phyloP scores from a whole-genome alignment of 2,329 filamentous ascomycete genomes.

The Parascedosporium putredinis region DNA sequence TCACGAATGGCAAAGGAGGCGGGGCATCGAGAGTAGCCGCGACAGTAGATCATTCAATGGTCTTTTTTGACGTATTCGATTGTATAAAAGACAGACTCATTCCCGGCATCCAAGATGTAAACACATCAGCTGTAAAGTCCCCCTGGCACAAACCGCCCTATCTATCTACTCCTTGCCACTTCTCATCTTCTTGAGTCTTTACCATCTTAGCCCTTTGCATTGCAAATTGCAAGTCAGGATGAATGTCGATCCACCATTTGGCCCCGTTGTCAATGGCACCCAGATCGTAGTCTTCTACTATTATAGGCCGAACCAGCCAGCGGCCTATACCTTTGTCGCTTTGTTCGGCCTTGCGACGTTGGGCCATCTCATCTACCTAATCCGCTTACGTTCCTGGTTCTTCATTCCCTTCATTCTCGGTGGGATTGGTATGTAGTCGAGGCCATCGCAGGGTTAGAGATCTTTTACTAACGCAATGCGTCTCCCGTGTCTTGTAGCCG shows the following conservation, averaged over 20 bases:
- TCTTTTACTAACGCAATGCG: neutral
- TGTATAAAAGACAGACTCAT: too few relatives aligned
- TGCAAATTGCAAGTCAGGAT: neutral
- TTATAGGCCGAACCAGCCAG: constrained; percentile 34
- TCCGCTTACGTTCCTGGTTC: constrained; percentile 35
- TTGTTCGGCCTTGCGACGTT: constrained; percentile 31
- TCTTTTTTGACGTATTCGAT: neutral
- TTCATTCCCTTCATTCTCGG: constrained; percentile 41
- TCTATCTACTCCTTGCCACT: neutral
- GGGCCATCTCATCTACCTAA: constrained; percentile 29
- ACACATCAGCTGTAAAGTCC: too few relatives aligned
- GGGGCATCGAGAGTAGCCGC: neutral
- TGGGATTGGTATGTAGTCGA: constrained; percentile 31
- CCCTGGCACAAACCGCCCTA: too few relatives aligned
- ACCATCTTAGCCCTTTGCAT: neutral
- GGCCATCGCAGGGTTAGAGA: neutral
- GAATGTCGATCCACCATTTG: constrained; percentile 2
- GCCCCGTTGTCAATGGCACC: constrained; percentile 4
- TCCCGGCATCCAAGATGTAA: neutral
- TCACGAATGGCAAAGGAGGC: neutral
- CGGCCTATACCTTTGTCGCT: constrained; percentile 30
- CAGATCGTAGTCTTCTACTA: constrained; percentile 26
- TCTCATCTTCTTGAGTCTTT: neutral
- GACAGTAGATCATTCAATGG: too few relatives aligned
- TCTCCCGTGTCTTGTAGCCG: constrained; percentile 21